A percentile compares a stretch with the other conserved stretches of the same genome.
These are phyloP conservation scores for Arthroderma sp. DNA, from an alignment of 2,329 filamentous ascomycete genomes.

Conservation along the genomic window DNA sequence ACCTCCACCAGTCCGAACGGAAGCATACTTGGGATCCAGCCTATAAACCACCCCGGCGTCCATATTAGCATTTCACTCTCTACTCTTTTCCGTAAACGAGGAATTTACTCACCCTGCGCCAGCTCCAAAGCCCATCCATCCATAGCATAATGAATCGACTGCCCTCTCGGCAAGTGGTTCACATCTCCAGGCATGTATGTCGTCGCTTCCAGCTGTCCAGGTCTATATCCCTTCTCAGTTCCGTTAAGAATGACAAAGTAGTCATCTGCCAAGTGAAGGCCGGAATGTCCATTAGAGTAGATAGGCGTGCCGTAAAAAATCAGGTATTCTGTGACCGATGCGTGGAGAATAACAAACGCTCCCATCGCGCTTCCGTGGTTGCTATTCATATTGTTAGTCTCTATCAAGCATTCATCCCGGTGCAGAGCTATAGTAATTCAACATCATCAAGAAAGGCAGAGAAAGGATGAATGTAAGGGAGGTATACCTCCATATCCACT, in stretches of 20 bases:
- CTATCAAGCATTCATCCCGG: background rate
- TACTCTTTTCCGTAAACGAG: background rate
- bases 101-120: slow-evolving; percentile 35
- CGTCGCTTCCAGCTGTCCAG: slow-evolving; percentile 55
- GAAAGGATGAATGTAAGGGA: background rate
- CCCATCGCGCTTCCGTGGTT: slow-evolving; percentile 31
- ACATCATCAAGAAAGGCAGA: background rate
- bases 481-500: slow-evolving; percentile 60
- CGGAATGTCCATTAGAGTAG: slow-evolving; percentile 78
- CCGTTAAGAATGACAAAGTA: slow-evolving; percentile 86
- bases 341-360: slow-evolving; percentile 72
- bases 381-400: slow-evolving; percentile 1
- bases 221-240: slow-evolving; percentile 62
- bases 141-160: slow-evolving; percentile 75
- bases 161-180: slow-evolving; percentile 59
- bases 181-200: slow-evolving; percentile 57
- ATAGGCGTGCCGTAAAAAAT: slow-evolving; percentile 72
- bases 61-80: slow-evolving; percentile 30
- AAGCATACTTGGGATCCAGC: slow-evolving; percentile 89
- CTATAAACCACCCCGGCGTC: slow-evolving; percentile 15
- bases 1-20: slow-evolving; percentile 79
- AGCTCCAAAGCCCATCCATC: slow-evolving; percentile 74
- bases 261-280: slow-evolving; percentile 83
- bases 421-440: background rate
- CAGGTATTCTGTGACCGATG: slow-evolving; percentile 76